Evolutionary conservation across 2,329 filamentous ascomycete species (phyloP).

Genomic region (Clarireedia paspali): DNA sequence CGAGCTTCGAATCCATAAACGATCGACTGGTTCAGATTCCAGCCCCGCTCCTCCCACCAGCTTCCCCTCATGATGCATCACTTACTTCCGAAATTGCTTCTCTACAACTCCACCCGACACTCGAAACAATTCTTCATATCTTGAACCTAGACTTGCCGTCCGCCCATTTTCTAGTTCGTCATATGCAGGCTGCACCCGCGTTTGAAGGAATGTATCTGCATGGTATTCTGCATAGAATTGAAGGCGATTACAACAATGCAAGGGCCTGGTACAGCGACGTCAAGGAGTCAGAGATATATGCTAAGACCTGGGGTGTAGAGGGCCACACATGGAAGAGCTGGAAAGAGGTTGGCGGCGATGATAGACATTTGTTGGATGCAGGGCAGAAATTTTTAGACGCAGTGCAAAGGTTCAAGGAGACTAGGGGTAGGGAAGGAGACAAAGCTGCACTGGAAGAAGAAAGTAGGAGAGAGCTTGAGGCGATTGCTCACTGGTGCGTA

Average conservation of each 20-base stretch:
- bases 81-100: conserved; percentile 25
- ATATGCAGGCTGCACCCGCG: conserved; percentile 42
- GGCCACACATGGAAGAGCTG: conserved; percentile 7
- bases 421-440: not conserved
- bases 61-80: conserved; percentile 10
- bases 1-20: not conserved
- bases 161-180: conserved; percentile 44
- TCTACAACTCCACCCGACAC: conserved; percentile 36
- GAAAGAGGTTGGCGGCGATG: not conserved
- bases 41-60: conserved; percentile 25
- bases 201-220: conserved; percentile 45
- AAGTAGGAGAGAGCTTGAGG: conserved; percentile 34
- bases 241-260: conserved; percentile 43
- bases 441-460: conserved; percentile 22
- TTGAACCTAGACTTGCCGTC: conserved; percentile 41
- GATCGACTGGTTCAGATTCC: conserved; percentile 1
- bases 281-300: conserved; percentile 29
- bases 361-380: conserved; percentile 21
- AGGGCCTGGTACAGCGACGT: conserved; percentile 42
- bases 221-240: conserved; percentile 41
- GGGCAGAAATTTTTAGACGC: conserved; percentile 33
- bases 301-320: conserved; percentile 27
- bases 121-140: conserved; percentile 44
- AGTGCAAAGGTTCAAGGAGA: conserved; percentile 27
- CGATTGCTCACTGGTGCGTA: conserved; percentile 36